Conservation (phyloP, 306 rosid genomes). For the Mimosa pudica region DNA sequence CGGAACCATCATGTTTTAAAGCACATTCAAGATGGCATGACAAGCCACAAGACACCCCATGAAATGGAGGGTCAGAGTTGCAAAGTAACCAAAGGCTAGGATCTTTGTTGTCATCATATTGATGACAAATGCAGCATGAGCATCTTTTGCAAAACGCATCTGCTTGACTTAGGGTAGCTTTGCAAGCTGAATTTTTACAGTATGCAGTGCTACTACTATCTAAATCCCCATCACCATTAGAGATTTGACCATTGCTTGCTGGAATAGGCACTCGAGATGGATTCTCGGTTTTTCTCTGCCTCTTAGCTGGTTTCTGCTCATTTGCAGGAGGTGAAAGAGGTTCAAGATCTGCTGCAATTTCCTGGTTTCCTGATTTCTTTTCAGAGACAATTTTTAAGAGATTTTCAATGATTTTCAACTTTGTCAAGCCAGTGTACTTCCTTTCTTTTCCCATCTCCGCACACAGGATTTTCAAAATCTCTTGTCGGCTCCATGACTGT, state of each 20-base stretch:
- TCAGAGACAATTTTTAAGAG: slow-evolving; percentile 89
- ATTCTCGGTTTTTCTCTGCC: slow-evolving; percentile 87
- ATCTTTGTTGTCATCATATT: slow-evolving; percentile 95
- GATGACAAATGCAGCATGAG: slow-evolving; percentile 86
- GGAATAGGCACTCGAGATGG: slow-evolving; percentile 67
- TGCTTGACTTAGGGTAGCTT: slow-evolving; percentile 64
- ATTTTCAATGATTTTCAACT: slow-evolving; percentile 87
- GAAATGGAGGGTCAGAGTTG: slow-evolving; percentile 83
- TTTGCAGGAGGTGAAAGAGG: slow-evolving; percentile 55
- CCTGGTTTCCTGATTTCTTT: slow-evolving; percentile 62
- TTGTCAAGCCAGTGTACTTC: slow-evolving; percentile 93
- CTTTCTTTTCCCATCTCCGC: slow-evolving; percentile 99
- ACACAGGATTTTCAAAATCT: slow-evolving; percentile 87
- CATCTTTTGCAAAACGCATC: slow-evolving; percentile 89
- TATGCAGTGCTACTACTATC: slow-evolving; percentile 37
- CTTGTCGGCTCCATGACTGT: slow-evolving; percentile 98
- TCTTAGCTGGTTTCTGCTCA: slow-evolving; percentile 70
- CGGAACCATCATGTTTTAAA: slow-evolving; percentile 67
- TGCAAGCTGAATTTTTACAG: slow-evolving; percentile 96
- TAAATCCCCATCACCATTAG: slow-evolving; percentile 44
- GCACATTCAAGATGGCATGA: slow-evolving; percentile 99
- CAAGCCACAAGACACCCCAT: slow-evolving; percentile 82
- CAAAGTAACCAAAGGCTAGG: slow-evolving; percentile 97
- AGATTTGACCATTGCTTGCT: slow-evolving; percentile 43
- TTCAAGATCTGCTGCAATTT: slow-evolving; percentile 51